Percentiles rank a stretch among this genome's conserved stretches.
These are phyloP conservation scores for Aspergillus sp. DNA, from an alignment of 2,329 filamentous ascomycete genomes.

Conservation along the genomic window DNA sequence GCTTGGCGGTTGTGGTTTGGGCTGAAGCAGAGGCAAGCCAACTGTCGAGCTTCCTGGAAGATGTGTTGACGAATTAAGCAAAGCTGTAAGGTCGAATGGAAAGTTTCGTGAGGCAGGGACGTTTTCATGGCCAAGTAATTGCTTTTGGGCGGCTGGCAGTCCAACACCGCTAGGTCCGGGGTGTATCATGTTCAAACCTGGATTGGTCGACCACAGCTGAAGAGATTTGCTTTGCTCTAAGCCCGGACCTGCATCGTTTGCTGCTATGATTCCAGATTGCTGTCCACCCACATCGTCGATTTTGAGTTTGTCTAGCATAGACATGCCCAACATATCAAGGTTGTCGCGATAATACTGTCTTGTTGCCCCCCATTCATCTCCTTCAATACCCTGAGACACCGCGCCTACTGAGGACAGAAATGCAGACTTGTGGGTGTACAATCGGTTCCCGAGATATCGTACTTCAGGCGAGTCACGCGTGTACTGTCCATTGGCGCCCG, in stretches of 20 bases:
- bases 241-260: slow-evolving; percentile 26
- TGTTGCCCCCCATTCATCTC: slow-evolving; percentile 38
- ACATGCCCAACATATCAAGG: slow-evolving; percentile 43
- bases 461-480: slow-evolving; percentile 47
- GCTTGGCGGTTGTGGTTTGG: slow-evolving; percentile 24
- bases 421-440: slow-evolving; percentile 47
- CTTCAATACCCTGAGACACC: slow-evolving; percentile 42
- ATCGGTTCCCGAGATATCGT: slow-evolving; percentile 43
- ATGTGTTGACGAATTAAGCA: slow-evolving; percentile 26
- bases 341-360: slow-evolving; percentile 48
- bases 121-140: slow-evolving; percentile 19
- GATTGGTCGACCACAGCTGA: slow-evolving; percentile 20
- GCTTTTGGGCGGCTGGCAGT: slow-evolving; percentile 23
- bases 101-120: slow-evolving; percentile 26
- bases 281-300: slow-evolving; percentile 24
- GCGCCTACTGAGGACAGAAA: slow-evolving; percentile 46
- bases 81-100: slow-evolving; percentile 25
- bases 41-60: slow-evolving; percentile 35
- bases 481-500: slow-evolving; percentile 37
- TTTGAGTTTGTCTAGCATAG: slow-evolving; percentile 40
- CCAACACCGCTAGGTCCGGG: slow-evolving; percentile 12
- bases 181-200: slow-evolving; percentile 17
- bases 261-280: slow-evolving; percentile 23
- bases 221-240: slow-evolving; percentile 21
- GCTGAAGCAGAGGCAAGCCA: slow-evolving; percentile 34